These are phyloP conservation scores for Psidium guajava DNA, from an alignment of 345 rosid species.

Conservation along the genomic window DNA sequence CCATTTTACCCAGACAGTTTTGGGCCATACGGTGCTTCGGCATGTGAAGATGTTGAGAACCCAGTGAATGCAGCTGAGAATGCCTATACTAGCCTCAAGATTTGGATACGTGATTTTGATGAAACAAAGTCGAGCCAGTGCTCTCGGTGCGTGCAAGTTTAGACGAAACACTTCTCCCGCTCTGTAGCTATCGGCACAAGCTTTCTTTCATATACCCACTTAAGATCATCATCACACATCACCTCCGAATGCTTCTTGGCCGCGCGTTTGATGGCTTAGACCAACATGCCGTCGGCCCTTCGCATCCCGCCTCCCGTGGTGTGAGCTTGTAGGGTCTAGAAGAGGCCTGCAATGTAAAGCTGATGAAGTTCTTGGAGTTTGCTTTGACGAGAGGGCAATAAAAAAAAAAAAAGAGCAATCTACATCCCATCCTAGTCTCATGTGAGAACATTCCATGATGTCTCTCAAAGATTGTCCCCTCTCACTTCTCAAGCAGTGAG, in stretches of 20 bases:
- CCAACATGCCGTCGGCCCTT: not conserved
- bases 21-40: not conserved
- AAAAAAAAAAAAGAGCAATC: too few relatives aligned
- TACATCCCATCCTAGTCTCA: too few relatives aligned
- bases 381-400: too few relatives aligned
- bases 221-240: not conserved
- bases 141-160: not conserved
- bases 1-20: not conserved
- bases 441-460: not conserved
- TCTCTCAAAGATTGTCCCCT: not conserved
- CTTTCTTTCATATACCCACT: not conserved
- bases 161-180: not conserved
- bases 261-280: not conserved
- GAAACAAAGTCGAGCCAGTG: not conserved
- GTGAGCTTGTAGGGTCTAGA: not conserved
- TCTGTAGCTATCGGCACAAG: not conserved
- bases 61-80: not conserved
- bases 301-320: not conserved
- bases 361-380: too few relatives aligned
- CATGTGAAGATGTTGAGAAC: not conserved
- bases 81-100: not conserved
- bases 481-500: not conserved
- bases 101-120: not conserved
- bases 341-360: too few relatives aligned
- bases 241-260: not conserved